Evolutionary conservation across 1,284 basidiomycete genomes (phyloP).

Genomic region (Moesziomyces sp.): DNA sequence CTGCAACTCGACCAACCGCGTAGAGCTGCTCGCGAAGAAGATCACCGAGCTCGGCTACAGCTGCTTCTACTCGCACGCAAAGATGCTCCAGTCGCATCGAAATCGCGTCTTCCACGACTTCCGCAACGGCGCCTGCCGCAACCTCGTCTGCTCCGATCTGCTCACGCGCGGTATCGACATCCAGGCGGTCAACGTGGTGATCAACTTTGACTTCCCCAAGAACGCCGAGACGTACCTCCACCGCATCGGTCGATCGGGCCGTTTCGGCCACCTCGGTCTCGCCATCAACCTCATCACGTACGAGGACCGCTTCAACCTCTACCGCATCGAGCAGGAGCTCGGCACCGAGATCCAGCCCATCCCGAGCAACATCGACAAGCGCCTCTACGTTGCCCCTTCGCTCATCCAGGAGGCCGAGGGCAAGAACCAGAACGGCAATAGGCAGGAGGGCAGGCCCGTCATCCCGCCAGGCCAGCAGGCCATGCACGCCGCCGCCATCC

Average conservation of each 20-base stretch:
- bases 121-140: constrained; percentile 96
- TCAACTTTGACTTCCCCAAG: constrained; percentile 99
- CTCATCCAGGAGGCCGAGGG: constrained; percentile 60
- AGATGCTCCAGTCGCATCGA: constrained; percentile 98
- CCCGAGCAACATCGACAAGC: constrained; percentile 88
- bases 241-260: constrained; percentile 94
- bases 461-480: constrained; percentile 67
- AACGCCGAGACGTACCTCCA: constrained; percentile 98
- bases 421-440: constrained; percentile 39
- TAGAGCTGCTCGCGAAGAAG: constrained; percentile 98
- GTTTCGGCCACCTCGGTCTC: constrained; percentile 95
- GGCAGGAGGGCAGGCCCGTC: constrained; percentile 65
- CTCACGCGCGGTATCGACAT: constrained; percentile 99
- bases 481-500: constrained; percentile 63
- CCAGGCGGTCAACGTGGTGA: constrained; percentile 98
- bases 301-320: constrained; percentile 96
- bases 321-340: constrained; percentile 96
- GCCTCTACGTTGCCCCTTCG: constrained; percentile 75
- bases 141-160: constrained; percentile 93
- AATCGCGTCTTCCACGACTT: constrained; percentile 99
- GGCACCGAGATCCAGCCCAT: constrained; percentile 98
- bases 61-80: constrained; percentile 99
- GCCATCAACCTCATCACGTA: constrained; percentile 89
- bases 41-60: constrained; percentile 99
- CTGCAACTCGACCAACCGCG: constrained; percentile 99